Conservation (phyloP, 1,284 basidiomycete species). For the Ceratobasidium sp. region DNA sequence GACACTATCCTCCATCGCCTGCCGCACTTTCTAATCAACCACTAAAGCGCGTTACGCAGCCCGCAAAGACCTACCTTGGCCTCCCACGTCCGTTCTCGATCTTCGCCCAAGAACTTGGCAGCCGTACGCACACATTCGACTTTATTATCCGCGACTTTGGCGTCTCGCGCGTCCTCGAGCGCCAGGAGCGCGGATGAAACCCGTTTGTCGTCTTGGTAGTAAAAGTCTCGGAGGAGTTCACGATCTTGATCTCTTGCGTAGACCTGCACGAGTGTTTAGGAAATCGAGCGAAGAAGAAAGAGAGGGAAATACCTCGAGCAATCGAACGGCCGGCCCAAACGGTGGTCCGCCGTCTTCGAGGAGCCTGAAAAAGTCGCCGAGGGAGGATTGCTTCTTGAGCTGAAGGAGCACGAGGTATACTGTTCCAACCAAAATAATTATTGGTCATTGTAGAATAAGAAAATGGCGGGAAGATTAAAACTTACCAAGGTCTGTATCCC, state of each 20-base stretch:
- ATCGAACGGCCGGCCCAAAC: conserved; percentile 70
- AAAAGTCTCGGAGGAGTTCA: conserved; percentile 95
- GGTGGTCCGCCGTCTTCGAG: conserved; percentile 88
- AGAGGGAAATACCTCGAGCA: conserved; percentile 14
- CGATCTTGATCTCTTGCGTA: conserved; percentile 91
- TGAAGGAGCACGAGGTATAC: conserved; percentile 93
- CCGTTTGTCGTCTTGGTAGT: conserved; percentile 96
- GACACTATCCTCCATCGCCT: conserved; percentile 92
- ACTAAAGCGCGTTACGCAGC: conserved; percentile 33
- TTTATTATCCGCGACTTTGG: conserved; percentile 20
- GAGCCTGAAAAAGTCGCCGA: conserved; percentile 95
- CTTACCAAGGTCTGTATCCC: conserved; percentile 93
- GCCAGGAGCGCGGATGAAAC: conserved; percentile 90
- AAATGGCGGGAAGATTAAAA: conserved; percentile 50
- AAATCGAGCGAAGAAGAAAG: background rate
- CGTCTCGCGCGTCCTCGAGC: conserved; percentile 79
- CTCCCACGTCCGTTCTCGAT: conserved; percentile 91
- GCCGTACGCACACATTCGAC: conserved; percentile 69
- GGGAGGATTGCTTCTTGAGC: conserved; percentile 81
- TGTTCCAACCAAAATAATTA: conserved; percentile 54
- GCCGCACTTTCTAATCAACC: conserved; percentile 19
- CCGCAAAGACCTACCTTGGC: conserved; percentile 75
- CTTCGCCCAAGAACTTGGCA: conserved; percentile 93
- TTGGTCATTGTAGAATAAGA: conserved; percentile 32
- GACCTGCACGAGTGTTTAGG: conserved; percentile 79